Evolutionary conservation across 2,329 filamentous ascomycete genomes (phyloP), one percentile per base, ranked within the genome.

Genomic region (Arthroderma sp.): DNA sequence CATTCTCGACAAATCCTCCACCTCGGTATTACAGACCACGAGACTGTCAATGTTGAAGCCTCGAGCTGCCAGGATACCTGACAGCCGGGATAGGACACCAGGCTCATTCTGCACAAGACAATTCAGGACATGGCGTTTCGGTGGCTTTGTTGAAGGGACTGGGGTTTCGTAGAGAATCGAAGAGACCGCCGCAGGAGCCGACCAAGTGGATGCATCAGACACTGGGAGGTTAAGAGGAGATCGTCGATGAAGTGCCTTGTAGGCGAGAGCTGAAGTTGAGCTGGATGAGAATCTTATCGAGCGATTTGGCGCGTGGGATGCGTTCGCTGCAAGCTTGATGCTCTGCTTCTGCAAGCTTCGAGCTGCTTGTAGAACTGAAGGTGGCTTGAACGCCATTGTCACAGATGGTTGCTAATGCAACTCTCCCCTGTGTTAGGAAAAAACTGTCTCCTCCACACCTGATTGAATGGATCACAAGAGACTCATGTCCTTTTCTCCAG

Each of bases 31-130:
- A 73, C 91, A 98, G 49, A 98, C 91, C 45, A 98, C 91, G 51
- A 98, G 73, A 44, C 85, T 94, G 74, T 98, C 91, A 59, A 98
- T 98, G 72, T 98, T 98, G 79, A 98, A 98, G 53, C 91, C 91
- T 47, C 91, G 80, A 37, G 91, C 91, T 8, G 91, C 91, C 31
- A 98, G 74, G 60, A 98, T 96, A 45, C 91, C 91, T 1, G 91
- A 96, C 6, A 98, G 85, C 49, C 91, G 87, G 43, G 89, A 96
- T 47, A 98, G 74, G 46, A 98, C 91, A 70, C 91, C 91, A 8
- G 91, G 91, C 72, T 98, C 91, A 70, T 98, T 98, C 68, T 98
- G 91, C 49, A 98, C 91, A 50, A 98, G 77, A 64, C 91, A 98
- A 71, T 98, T 98, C 67, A 98, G 81, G 61, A 98, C 78, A 68